Evolutionary conservation across 352 stramenopile genomes (phyloP), one percentile per base, ranked within the genome.

Genomic region (Pythium biforme): DNA sequence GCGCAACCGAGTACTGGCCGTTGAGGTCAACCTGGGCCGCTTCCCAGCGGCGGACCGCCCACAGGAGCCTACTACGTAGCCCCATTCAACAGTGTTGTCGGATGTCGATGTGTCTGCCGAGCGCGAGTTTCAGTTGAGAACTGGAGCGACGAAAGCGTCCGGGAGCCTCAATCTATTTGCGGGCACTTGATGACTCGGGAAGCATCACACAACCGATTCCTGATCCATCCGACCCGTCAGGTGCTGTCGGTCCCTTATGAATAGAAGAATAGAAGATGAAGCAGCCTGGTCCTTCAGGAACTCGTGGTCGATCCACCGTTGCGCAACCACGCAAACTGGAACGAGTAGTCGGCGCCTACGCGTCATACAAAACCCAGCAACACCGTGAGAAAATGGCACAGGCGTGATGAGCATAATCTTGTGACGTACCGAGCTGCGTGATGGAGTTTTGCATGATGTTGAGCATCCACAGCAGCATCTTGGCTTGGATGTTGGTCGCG

Each of bases 291-390:
- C 15, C 15, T 4, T 45, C 39, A 45, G 39, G 14, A 19, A 22
- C 1, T 45, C 15, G 39, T 20, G 3, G 39, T 12, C 15, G 40
- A 47, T 6, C 8, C 4, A 27, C 6, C 3, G 4, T 25, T 25
- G 19, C 19, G 40, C 14, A 71, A 47, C 64, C 64, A 67, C 14
- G 41, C 40, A 25, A 71, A 71, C 10, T 26, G 45, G 51, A 71
- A 67, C 2, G 53, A 64, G 40, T 71, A 71, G 39, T 71, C 64
- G 1, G 54, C 17, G 1, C 61, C 61, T 68, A 29, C 2, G 41
- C 7, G 9, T 17, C 20, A 49, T 0, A 3, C 17, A 50, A 23
- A 49, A 12, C 17, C 8, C 3, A 9, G n/a, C 7, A 26, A n/a
- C 5, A 46, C 4, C 40, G 40, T 46, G 5, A 22, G 34, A 40